Conservation (phyloP, 1,139 yeast species). For the Pneumocystis wakefieldiae region DNA sequence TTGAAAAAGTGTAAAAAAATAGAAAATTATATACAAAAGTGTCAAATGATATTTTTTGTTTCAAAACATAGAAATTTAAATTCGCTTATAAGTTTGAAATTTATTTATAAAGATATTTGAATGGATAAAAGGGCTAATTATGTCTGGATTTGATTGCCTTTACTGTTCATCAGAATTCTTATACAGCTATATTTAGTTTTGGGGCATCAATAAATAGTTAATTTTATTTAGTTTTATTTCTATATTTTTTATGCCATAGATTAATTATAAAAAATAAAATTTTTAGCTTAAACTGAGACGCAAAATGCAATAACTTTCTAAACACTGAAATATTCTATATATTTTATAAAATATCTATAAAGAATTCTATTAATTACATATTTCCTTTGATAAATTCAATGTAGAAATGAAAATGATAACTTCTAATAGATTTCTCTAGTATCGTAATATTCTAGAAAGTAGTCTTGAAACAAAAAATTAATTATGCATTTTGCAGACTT, state of each 20-base stretch:
- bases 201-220: neutral
- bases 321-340: neutral
- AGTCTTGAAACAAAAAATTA: neutral
- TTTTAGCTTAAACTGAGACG: neutral
- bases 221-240: neutral
- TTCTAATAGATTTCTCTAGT: neutral
- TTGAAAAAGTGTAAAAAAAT: neutral
- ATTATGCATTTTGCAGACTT: constrained; percentile 16
- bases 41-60: neutral
- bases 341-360: neutral
- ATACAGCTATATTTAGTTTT: neutral
- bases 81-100: neutral
- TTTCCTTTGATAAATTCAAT: neutral
- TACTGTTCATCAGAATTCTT: neutral
- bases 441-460: neutral
- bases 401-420: no score
- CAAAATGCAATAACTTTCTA: neutral
- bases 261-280: neutral
- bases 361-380: neutral
- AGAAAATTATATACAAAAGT: neutral
- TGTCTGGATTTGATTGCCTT: neutral
- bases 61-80: neutral
- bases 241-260: neutral
- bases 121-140: neutral
- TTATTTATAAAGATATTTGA: neutral